Conservation (phyloP, 2,329 filamentous ascomycete species). For the Penicillium sp. region DNA sequence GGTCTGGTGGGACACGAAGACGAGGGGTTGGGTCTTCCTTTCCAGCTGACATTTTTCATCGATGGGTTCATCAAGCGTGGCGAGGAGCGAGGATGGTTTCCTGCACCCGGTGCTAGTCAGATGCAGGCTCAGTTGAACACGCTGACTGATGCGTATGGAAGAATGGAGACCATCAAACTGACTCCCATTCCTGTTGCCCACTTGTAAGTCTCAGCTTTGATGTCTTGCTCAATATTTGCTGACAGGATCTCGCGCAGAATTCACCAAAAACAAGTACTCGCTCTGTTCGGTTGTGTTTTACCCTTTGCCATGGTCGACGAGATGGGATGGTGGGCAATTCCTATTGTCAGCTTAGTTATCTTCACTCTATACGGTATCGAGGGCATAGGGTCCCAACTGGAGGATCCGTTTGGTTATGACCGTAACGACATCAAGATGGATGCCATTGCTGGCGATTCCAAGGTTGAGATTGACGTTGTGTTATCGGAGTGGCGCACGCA, state of each 20-base stretch:
- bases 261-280: slow-evolving; percentile 65
- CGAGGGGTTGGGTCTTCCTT: slow-evolving; percentile 59
- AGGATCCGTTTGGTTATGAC: slow-evolving; percentile 68
- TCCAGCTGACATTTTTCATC: slow-evolving; percentile 63
- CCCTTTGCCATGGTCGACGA: slow-evolving; percentile 66
- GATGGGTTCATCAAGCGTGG: slow-evolving; percentile 63
- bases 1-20: slow-evolving; percentile 58
- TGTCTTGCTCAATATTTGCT: neutral
- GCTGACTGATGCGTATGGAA: slow-evolving; percentile 61
- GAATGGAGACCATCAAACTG: slow-evolving; percentile 66
- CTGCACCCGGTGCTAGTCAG: slow-evolving; percentile 60
- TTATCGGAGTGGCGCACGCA: slow-evolving; percentile 58
- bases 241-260: slow-evolving; percentile 45
- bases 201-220: slow-evolving; percentile 37
- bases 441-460: slow-evolving; percentile 62
- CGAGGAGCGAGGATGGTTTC: slow-evolving; percentile 59
- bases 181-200: slow-evolving; percentile 67
- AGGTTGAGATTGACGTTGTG: slow-evolving; percentile 60
- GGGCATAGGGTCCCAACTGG: slow-evolving; percentile 64
- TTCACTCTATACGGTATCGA: slow-evolving; percentile 68
- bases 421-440: slow-evolving; percentile 70
- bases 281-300: slow-evolving; percentile 61
- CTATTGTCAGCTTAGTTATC: slow-evolving; percentile 60
- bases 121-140: slow-evolving; percentile 61
- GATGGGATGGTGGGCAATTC: slow-evolving; percentile 64